Evolutionary conservation across 1,284 basidiomycete species (phyloP), one percentile per base, ranked within the genome.

Genomic region (Ganoderma leucocontextum): DNA sequence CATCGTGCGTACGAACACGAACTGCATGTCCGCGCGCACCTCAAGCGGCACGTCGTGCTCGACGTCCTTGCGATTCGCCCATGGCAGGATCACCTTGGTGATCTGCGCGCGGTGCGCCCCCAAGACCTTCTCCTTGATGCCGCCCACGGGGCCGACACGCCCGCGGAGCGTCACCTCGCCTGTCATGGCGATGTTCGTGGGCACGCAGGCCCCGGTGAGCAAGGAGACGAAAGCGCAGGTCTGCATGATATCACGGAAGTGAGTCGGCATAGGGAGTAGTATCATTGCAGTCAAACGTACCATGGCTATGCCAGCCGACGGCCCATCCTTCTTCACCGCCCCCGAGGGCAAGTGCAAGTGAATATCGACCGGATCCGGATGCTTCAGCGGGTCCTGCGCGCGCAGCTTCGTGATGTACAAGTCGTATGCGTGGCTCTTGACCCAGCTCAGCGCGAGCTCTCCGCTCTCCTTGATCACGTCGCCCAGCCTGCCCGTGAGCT

Each of bases 401-500:
- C 88, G 86, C 38, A 85, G 82, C 63, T 86, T 85, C 5, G 92
- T 92, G 77, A 97, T 90, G 63, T 93, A 90, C 63, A 97, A 80
- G 62, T 93, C 90, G 78, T 91, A 95, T 4, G 95, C 91, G 75
- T 95, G 90, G 15, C 88, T 88, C 82, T 95, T 95, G 15, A 94
- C 91, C 93, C 93, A 95, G 78, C 91, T 94, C 74, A 97, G 80
- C 1, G 95, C 95, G 53, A 97, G 83, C 77, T 95, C 93, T 15
- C 90, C 95, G 70, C 92, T 95, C 82, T 97, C 95, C 79, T 94
- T 93, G 81, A 97, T 95, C 55, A 96, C 88, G 62, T 94, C 92
- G 6, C 93, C 93, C 53, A 96, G 79, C 71, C 91, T 93, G 12
- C 95, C 95, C 0, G 95, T 96, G 71, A 95, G 79, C 80, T 90